A percentile compares a stretch with the other conserved stretches of the same genome.
Evolutionary conservation across 2,329 filamentous ascomycete species (phyloP).

Genomic region (Microsporum ferrugineum): DNA sequence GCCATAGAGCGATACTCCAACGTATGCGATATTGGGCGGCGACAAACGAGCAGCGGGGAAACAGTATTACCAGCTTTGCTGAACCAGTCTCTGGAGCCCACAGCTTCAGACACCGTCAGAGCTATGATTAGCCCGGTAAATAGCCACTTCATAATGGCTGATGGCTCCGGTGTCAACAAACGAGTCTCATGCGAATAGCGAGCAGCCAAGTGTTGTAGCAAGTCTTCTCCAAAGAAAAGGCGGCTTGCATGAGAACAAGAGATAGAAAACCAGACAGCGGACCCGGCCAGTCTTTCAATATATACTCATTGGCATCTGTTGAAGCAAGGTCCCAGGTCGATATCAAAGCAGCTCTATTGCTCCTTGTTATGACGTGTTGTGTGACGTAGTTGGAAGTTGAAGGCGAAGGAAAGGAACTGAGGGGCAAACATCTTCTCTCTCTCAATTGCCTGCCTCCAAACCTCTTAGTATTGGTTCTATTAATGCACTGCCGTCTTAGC

Average conservation of each 20-base stretch:
- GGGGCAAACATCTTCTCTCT: not conserved
- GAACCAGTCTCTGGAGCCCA: conserved; percentile 73
- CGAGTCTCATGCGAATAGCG: not conserved
- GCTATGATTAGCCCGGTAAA: conserved; percentile 57
- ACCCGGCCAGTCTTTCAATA: not conserved
- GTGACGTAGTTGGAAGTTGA: conserved; percentile 11
- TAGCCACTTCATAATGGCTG: conserved; percentile 61
- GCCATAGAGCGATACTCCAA: not conserved
- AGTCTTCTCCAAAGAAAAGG: not conserved
- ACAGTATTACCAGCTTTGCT: conserved; percentile 58
- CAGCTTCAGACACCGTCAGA: conserved; percentile 55
- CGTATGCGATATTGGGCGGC: not conserved
- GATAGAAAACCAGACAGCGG: not conserved
- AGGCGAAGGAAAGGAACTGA: not conserved
- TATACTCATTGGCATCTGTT: not conserved
- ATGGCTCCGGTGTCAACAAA: not conserved
- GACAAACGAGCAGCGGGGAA: not conserved
- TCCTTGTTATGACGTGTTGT: conserved; percentile 10
- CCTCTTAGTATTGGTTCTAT: not conserved
- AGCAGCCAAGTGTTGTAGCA: conserved; percentile 1
- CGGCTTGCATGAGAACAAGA: not conserved
- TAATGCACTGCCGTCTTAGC: not conserved
- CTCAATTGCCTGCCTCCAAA: not conserved
- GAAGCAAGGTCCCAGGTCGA: not conserved
- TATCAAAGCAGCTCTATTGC: not conserved